These are phyloP conservation scores for Hypoxylon intermedium DNA, from an alignment of 495 filamentous ascomycete genomes.

Conservation along the genomic window DNA sequence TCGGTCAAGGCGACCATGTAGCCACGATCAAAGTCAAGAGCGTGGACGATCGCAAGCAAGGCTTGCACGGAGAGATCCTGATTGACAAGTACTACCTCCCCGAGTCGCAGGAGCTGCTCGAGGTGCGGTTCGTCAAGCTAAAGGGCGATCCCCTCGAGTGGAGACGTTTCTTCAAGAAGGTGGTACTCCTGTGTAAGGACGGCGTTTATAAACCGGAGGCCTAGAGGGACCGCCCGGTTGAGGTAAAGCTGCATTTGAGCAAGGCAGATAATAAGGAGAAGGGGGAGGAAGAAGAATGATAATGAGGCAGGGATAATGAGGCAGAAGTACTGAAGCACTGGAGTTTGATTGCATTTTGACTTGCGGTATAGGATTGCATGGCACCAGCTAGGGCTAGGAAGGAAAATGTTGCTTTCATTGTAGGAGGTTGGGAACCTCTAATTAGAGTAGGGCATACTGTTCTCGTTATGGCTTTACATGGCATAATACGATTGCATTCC, in stretches of 20 bases:
- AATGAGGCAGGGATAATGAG: no score
- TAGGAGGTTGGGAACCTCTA: background rate
- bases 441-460: background rate
- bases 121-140: constrained; percentile 90
- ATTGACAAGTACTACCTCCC: constrained; percentile 69
- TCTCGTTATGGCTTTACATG: background rate
- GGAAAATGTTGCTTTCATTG: constrained; percentile 1
- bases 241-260: background rate
- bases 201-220: constrained; percentile 63
- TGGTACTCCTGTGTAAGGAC: constrained; percentile 83
- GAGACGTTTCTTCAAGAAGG: constrained; percentile 95
- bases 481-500: constrained; percentile 2
- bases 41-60: constrained; percentile 79
- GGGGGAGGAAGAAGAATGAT: no score
- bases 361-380: constrained; percentile 12
- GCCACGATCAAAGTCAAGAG: constrained; percentile 76
- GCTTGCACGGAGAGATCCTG: constrained; percentile 81
- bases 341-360: constrained; percentile 23
- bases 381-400: background rate
- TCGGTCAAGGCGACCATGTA: constrained; percentile 53
- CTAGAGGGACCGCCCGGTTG: constrained; percentile 37
- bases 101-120: constrained; percentile 67
- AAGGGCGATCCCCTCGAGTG: constrained; percentile 98
- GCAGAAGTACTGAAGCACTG: no score
- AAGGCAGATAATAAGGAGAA: no score